A percentile compares a stretch with the other conserved stretches of the same genome.
phyloP scores from a whole-genome alignment of 2,329 filamentous ascomycete genomes.

The Ceratocystis colombiana region DNA sequence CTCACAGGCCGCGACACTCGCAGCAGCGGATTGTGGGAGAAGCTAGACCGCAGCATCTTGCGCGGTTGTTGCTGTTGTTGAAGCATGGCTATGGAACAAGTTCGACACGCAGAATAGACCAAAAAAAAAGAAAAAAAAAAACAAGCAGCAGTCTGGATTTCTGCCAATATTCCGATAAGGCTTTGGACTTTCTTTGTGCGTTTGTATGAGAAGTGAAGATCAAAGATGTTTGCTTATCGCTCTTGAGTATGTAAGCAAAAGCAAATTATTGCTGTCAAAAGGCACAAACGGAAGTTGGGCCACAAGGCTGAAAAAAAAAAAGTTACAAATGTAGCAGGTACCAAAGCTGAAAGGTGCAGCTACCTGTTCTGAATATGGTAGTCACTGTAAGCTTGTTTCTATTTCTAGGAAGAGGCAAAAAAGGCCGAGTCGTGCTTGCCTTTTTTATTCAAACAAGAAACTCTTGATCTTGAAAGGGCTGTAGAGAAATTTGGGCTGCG shows the following conservation, averaged over 20 bases:
- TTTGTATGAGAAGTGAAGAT: not conserved
- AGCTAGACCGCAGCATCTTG: slow-evolving; percentile 37
- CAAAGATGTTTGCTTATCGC: not conserved
- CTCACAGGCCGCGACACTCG: slow-evolving; percentile 70
- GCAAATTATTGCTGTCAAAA: not conserved
- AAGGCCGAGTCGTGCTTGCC: not conserved
- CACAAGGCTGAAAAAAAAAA: slow-evolving; percentile 12
- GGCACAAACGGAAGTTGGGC: not conserved
- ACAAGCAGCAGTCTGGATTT: not conserved
- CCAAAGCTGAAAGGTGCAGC: slow-evolving; percentile 2
- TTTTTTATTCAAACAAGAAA: not conserved
- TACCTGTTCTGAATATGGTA: not conserved
- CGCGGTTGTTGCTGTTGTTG: slow-evolving; percentile 16
- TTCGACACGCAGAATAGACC: not conserved
- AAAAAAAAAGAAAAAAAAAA: slow-evolving; percentile 15
- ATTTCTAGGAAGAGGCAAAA: not conserved
- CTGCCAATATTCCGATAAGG: not conserved
- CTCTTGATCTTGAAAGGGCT: not conserved
- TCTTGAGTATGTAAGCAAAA: not conserved
- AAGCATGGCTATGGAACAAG: slow-evolving; percentile 31
- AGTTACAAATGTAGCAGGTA: not conserved
- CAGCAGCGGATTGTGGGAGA: slow-evolving; percentile 49
- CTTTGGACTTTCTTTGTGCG: not conserved
- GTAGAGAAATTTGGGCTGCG: not conserved
- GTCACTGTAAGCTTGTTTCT: not conserved